A percentile compares a stretch with the other conserved stretches of the same genome.
phyloP scores from a whole-genome alignment of 2,329 filamentous ascomycete species.

The Hirsutella rhossiliensis region DNA sequence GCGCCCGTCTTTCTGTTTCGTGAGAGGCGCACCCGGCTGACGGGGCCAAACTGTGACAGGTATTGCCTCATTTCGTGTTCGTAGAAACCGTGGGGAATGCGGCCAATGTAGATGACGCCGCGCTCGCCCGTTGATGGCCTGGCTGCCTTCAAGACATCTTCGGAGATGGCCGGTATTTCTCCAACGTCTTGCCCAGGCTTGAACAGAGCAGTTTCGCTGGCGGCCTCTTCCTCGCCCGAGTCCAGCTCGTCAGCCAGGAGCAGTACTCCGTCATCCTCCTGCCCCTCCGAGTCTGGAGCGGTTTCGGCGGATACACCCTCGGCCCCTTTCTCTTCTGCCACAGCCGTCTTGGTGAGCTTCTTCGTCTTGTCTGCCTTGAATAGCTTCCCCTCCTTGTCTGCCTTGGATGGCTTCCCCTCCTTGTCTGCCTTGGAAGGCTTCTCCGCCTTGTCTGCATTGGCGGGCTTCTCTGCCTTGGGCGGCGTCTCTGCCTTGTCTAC shows the following conservation, averaged over 20 bases:
- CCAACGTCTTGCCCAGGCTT: conserved; percentile 38
- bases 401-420: conserved; percentile 11
- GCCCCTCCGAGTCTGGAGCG: conserved; percentile 21
- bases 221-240: conserved; percentile 30
- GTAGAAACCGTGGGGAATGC: conserved; percentile 89
- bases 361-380: conserved; percentile 9
- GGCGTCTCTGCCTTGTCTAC: too few species aligned
- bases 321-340: conserved; percentile 11
- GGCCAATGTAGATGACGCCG: conserved; percentile 81
- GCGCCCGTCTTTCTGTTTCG: conserved; percentile 86
- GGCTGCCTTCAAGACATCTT: conserved; percentile 30
- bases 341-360: conserved; percentile 21
- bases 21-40: conserved; percentile 68
- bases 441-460: background rate
- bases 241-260: conserved; percentile 32
- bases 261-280: conserved; percentile 28
- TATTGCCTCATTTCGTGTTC: conserved; percentile 91
- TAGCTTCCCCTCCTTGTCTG: conserved; percentile 9
- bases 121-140: conserved; percentile 38
- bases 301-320: conserved; percentile 16
- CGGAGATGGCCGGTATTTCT: conserved; percentile 36
- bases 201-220: conserved; percentile 23
- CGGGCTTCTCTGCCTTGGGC: too few species aligned
- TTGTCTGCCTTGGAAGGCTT: conserved; percentile 11
- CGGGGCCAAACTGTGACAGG: conserved; percentile 83